Evolutionary conservation across 1,139 yeast species (phyloP).

Genomic region (Protomyces macrosporus): DNA sequence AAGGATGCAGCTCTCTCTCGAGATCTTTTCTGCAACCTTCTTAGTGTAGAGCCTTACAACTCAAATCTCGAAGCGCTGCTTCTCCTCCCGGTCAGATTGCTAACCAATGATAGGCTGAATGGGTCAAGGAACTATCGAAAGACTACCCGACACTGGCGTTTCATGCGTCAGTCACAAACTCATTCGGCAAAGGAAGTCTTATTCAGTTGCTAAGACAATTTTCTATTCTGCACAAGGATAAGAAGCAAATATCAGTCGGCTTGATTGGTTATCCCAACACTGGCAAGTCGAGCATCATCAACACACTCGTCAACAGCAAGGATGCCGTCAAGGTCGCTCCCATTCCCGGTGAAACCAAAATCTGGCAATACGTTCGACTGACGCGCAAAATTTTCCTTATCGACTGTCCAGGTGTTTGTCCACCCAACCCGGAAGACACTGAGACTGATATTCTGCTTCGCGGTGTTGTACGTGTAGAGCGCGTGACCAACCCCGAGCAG

Average conservation of each 20-base stretch:
- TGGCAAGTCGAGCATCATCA: constrained; percentile 92
- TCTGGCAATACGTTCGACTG: constrained; percentile 96
- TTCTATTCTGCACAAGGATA: constrained; percentile 80
- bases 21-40: constrained; percentile 34
- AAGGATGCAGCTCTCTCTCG: constrained; percentile 12
- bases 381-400: constrained; percentile 93
- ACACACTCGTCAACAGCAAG: constrained; percentile 86
- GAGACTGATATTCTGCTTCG: constrained; percentile 92
- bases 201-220: constrained; percentile 91
- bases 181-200: constrained; percentile 94
- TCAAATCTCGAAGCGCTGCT: background rate
- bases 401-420: constrained; percentile 98
- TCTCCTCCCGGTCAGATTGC: background rate
- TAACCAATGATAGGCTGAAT: constrained; percentile 72
- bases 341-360: constrained; percentile 97
- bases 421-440: constrained; percentile 82
- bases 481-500: constrained; percentile 91
- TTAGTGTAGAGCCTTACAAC: constrained; percentile 43
- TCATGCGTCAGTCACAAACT: constrained; percentile 95
- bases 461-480: constrained; percentile 97
- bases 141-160: constrained; percentile 93
- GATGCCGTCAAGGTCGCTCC: constrained; percentile 92
- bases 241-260: constrained; percentile 95
- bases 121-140: constrained; percentile 93
- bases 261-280: constrained; percentile 97